Evolutionary conservation across 108 stramenopile species (phyloP), one percentile per base, ranked within the genome.

Genomic region (Nannochloropsis salina): DNA sequence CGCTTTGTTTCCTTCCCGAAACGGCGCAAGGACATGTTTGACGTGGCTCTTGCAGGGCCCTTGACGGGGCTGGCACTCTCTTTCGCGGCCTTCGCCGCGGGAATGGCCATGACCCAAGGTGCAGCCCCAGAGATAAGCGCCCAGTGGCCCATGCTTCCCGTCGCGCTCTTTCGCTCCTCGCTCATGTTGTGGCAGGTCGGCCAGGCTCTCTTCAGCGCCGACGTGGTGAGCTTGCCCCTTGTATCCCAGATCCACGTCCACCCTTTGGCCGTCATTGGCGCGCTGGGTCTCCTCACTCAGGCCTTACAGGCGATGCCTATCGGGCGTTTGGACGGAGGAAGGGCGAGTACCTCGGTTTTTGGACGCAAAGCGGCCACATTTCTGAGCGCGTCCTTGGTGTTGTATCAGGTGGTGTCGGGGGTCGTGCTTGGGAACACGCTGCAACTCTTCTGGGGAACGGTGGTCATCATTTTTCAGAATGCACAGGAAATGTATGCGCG

Each of bases 291-390:
- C 9, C 51, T 95, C 9, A 90, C 91, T 20, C 93, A 92, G 42
- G 95, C 95, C 11, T 86, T 96, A 18, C 94, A 95, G 85, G 84
- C 95, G 43, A 86, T 96, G 79, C 97, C 97, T 0, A 92, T 97
- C 44, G 95, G 95, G 44, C 86, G 95, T 81, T 89, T 96, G 20
- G 96, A 97, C 87, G 97, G 97, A 31, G 96, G 95, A 15, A 82
- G 96, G 8, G 61, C 61, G 20, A 74, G 20, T n/a, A 74, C 61
- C 6, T 74, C 61, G 3, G 61, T 74, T 3, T 74, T 74, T 74
- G 61, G 61, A n/a, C 61, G 61, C 61, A 74, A 74, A 2, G 61
- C 61, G 61, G 61, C 61, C 20, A 74, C 61, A n/a, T 74, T 74
- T n/a, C 3, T 74, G 8, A 74, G 61, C 6, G 61, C 61, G 61